Conservation (phyloP, 306 rosid genomes). For the Psophocarpus tetragonolobus region DNA sequence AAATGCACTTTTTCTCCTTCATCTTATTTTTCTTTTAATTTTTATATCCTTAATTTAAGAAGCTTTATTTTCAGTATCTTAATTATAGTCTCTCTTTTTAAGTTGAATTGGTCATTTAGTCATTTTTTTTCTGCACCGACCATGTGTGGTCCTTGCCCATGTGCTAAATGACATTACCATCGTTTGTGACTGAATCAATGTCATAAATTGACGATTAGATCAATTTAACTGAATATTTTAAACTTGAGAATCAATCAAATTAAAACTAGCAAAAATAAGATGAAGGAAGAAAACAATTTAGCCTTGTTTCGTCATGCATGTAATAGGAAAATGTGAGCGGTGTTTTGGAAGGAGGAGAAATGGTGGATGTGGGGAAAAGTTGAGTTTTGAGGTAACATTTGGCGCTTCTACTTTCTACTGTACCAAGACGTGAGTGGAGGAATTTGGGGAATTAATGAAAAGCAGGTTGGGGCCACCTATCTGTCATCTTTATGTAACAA, state of each 20-base stretch:
- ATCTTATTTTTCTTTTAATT: neutral
- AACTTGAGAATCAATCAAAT: neutral
- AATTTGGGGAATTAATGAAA: conserved; percentile 43
- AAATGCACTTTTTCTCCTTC: neutral
- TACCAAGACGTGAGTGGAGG: conserved; percentile 45
- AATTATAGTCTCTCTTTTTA: neutral
- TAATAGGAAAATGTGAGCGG: neutral
- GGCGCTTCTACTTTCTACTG: conserved; percentile 31
- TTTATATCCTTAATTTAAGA: neutral
- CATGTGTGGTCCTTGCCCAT: neutral
- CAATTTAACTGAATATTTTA: neutral
- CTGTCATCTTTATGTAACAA: conserved; percentile 51
- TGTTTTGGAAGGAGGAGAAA: conserved; percentile 5
- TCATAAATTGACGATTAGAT: neutral
- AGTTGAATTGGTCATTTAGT: neutral
- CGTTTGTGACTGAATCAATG: neutral
- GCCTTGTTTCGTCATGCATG: conserved; percentile 47
- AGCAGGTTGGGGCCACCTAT: conserved; percentile 46
- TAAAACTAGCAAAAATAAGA: neutral
- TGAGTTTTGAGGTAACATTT: conserved; percentile 14
- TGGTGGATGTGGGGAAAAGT: neutral
- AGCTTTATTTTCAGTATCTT: neutral
- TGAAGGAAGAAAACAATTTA: neutral
- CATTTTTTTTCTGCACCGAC: neutral
- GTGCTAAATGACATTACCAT: too few species aligned